Evolutionary conservation across 352 stramenopile species (phyloP).

Genomic region (Globisporangium perplexum): DNA sequence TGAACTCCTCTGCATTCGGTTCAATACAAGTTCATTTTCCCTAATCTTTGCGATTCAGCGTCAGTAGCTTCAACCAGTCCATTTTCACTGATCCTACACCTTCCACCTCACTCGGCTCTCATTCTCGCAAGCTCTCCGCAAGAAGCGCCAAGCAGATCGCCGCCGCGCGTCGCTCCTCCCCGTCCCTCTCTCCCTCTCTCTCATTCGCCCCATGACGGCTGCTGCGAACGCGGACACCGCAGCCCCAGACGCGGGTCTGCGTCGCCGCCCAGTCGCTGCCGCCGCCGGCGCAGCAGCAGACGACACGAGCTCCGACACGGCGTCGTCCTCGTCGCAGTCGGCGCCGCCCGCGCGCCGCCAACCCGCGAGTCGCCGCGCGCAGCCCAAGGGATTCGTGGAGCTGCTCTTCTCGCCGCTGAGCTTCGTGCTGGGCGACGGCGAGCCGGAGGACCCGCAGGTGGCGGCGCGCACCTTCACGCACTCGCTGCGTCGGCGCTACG

Average conservation of each 20-base stretch:
- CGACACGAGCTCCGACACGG: conserved; percentile 10
- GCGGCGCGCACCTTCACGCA: conserved; percentile 52
- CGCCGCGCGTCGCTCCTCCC: background rate
- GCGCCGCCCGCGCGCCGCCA: background rate
- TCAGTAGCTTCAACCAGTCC: too few species aligned
- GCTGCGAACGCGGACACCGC: conserved; percentile 8
- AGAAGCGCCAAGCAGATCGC: too few species aligned
- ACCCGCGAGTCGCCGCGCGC: background rate
- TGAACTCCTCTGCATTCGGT: too few species aligned
- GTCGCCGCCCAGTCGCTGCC: conserved; percentile 24
- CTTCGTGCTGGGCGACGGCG: conserved; percentile 64
- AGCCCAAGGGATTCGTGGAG: conserved; percentile 61
- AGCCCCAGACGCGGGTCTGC: conserved; percentile 12
- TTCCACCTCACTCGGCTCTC: too few species aligned
- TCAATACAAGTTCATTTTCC: too few species aligned
- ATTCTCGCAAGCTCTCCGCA: too few species aligned
- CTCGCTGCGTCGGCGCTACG: conserved; percentile 49
- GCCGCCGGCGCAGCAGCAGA: conserved; percentile 4
- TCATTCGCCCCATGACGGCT: conserved; percentile 6
- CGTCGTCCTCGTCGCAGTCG: conserved; percentile 11
- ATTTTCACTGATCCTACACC: too few species aligned
- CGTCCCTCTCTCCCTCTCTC: background rate
- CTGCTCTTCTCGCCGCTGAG: conserved; percentile 70
- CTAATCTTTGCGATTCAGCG: too few species aligned
- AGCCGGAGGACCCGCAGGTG: conserved; percentile 59